phyloP scores from a whole-genome alignment of 2,329 filamentous ascomycete species.

The Aspergillus ochraceoroseus region DNA sequence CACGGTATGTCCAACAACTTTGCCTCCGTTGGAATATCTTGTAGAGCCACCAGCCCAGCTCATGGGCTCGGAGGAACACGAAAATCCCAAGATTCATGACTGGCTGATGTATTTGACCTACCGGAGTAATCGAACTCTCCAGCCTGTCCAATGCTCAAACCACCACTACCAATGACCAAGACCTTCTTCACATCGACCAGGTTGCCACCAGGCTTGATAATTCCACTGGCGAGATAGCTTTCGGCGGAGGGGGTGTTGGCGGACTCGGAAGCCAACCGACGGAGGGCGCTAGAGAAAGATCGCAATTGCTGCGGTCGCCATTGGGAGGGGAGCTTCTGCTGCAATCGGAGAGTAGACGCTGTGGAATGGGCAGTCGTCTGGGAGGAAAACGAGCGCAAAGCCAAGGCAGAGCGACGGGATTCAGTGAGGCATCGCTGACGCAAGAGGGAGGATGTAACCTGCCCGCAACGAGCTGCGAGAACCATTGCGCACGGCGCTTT shows the following conservation, averaged over 20 bases:
- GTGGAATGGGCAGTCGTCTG: slow-evolving; percentile 32
- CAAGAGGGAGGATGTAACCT: slow-evolving; percentile 39
- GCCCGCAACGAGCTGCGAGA: slow-evolving; percentile 45
- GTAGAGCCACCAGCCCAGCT: no score
- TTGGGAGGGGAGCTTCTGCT: slow-evolving; percentile 35
- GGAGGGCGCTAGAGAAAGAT: slow-evolving; percentile 41
- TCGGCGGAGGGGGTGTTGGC: slow-evolving; percentile 74
- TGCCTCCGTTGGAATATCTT: no score
- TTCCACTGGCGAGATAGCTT: slow-evolving; percentile 84
- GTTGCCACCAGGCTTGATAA: slow-evolving; percentile 69
- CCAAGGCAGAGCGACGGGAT: slow-evolving; percentile 33
- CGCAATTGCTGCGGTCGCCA: slow-evolving; percentile 42
- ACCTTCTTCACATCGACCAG: slow-evolving; percentile 93
- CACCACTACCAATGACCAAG: slow-evolving; percentile 90
- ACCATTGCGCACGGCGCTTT: slow-evolving; percentile 43
- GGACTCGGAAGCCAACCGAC: slow-evolving; percentile 42
- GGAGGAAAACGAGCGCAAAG: slow-evolving; percentile 39
- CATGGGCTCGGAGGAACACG: no score
- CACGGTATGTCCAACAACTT: no score
- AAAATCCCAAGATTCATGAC: no score
- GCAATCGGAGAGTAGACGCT: slow-evolving; percentile 34
- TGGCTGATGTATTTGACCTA: slow-evolving; percentile 46
- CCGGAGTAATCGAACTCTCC: slow-evolving; percentile 99
- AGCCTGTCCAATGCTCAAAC: slow-evolving; percentile 92
- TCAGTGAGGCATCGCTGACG: slow-evolving; percentile 42